Evolutionary conservation across 2,329 filamentous ascomycete species (phyloP), one percentile per base, ranked within the genome.

Genomic region (Pestalotiopsis sp.): DNA sequence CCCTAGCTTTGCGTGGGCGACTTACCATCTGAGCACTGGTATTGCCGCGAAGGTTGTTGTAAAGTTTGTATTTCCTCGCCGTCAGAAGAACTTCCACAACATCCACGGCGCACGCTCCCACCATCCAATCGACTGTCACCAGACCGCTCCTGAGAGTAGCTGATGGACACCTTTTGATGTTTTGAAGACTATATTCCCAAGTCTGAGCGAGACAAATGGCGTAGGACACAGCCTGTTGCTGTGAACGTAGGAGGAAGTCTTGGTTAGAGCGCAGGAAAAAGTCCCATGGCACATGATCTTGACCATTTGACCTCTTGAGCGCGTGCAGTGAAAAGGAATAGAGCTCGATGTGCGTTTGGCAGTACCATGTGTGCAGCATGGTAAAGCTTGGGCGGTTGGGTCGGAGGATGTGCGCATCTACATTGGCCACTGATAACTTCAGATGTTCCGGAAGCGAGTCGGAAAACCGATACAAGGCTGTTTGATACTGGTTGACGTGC

Each of bases 41-140:
- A 31, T 64, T 64, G 17, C 62, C 63, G 23, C 64, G 63, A 9
- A 70, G 66, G n/a, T 63, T 49, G 9, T 67, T n/a, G 59, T 66
- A 70, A 25, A 70, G 64, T 38, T 38, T 52, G 58, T 70, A 61
- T 56, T 64, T 70, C 25, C 69, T 38, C 7, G 62, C 66, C 7
- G 58, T 45, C 45, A 70, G 31, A 4, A 70, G 45, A 2, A 66
- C 57, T 17, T 66, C 66, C 17, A 66, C 56, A n/a, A 63, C 61
- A 23, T 69, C 68, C 20, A 70, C 69, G 7, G 69, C 69, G 20
- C 66, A 68, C 23, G 69, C 69, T 7, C 69, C 69, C 20, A 70
- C 59, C 69, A 70, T 68, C 69, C 69, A 70, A 41, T 70, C 69
- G 45, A 68, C 62, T 23, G 69, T 68, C 20, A 67, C 63, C 14